phyloP scores from a whole-genome alignment of 2,329 filamentous ascomycete genomes.

The Penicillium brevicompactum region DNA sequence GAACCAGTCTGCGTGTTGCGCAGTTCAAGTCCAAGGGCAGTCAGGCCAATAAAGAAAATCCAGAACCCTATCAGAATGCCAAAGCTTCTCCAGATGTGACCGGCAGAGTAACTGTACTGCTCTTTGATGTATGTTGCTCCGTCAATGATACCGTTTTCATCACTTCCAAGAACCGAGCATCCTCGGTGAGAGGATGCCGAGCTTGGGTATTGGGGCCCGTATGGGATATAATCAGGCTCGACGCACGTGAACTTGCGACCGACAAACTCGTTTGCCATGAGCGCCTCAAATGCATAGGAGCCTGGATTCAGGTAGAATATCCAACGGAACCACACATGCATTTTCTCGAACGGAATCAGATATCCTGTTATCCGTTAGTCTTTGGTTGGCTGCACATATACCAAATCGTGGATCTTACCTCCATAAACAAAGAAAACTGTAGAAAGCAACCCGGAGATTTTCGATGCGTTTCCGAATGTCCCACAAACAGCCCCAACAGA shows the following conservation, averaged over 20 bases:
- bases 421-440: conserved; percentile 57
- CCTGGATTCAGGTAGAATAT: conserved; percentile 65
- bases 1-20: conserved; percentile 33
- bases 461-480: conserved; percentile 49
- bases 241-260: conserved; percentile 55
- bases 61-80: conserved; percentile 77
- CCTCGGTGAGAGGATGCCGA: conserved; percentile 28
- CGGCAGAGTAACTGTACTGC: conserved; percentile 56
- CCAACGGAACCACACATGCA: conserved; percentile 66
- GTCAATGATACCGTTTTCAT: conserved; percentile 39
- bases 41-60: conserved; percentile 70
- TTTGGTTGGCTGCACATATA: neutral
- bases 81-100: conserved; percentile 70
- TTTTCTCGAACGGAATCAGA: conserved; percentile 59
- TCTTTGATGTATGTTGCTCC: conserved; percentile 57
- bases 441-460: conserved; percentile 47
- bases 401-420: conserved; percentile 18
- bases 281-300: conserved; percentile 67
- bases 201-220: conserved; percentile 43
- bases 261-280: conserved; percentile 71
- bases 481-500: conserved; percentile 50
- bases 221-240: conserved; percentile 51
- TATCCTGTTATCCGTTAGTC: conserved; percentile 47
- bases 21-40: conserved; percentile 74
- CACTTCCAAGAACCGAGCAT: conserved; percentile 34